Evolutionary conservation across 495 filamentous ascomycete genomes (phyloP).

Genomic region (Cetradonia linearis): DNA sequence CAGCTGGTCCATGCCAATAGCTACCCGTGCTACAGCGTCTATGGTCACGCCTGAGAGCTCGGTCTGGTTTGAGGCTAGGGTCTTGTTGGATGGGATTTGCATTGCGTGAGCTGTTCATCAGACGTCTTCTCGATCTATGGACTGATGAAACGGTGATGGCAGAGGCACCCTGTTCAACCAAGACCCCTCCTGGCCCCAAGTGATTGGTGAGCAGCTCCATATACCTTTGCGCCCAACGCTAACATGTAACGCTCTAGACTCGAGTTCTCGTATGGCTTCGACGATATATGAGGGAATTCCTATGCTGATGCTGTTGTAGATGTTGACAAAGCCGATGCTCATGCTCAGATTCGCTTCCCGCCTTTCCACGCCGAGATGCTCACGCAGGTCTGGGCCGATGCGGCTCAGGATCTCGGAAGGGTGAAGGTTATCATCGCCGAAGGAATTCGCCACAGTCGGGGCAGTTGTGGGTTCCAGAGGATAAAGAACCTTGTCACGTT

Average conservation of each 20-base stretch:
- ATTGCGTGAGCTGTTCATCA: conserved; percentile 44
- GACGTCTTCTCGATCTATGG: neutral
- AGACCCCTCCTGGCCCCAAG: conserved; percentile 49
- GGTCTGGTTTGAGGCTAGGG: conserved; percentile 55
- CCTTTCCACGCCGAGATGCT: conserved; percentile 62
- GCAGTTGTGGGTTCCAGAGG: conserved; percentile 51
- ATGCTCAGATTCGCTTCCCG: conserved; percentile 60
- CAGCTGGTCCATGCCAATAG: conserved; percentile 60
- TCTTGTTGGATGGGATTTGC: conserved; percentile 60
- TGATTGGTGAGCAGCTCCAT: conserved; percentile 36
- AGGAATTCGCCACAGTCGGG: conserved; percentile 45
- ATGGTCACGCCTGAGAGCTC: conserved; percentile 51
- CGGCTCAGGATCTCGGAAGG: conserved; percentile 57
- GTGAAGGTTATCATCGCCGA: conserved; percentile 74
- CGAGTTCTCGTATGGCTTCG: conserved; percentile 14
- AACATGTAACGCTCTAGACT: conserved; percentile 12
- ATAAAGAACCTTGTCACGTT: conserved; percentile 68
- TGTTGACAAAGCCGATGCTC: conserved; percentile 49
- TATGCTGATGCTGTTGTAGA: conserved; percentile 33
- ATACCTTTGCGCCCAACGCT: neutral
- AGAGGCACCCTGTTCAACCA: conserved; percentile 48
- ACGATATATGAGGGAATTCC: neutral
- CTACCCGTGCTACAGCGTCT: conserved; percentile 49
- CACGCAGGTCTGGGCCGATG: conserved; percentile 60
- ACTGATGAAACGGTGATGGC: conserved; percentile 13